These are phyloP conservation scores for Tulasnella sp. DNA, from an alignment of 768 basidiomycete species.

Conservation along the genomic window DNA sequence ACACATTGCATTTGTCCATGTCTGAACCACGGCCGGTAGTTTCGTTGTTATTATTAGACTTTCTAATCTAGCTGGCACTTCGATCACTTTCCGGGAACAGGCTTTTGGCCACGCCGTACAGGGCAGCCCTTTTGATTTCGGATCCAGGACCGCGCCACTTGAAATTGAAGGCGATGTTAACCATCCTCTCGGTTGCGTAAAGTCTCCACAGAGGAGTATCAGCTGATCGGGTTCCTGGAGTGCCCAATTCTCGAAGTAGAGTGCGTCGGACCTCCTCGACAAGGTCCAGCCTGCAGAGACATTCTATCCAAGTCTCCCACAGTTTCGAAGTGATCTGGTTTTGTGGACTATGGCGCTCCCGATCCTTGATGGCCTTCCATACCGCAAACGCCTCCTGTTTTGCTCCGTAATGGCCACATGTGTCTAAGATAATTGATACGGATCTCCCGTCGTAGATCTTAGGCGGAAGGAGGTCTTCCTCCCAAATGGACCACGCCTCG, in stretches of 20 bases:
- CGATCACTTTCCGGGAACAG: not conserved
- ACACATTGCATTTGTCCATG: not conserved
- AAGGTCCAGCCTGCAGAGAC: constrained; percentile 59
- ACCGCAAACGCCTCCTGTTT: constrained; percentile 42
- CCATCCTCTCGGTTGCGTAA: not conserved
- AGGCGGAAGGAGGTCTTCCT: constrained; percentile 46
- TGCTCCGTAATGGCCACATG: constrained; percentile 55
- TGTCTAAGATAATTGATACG: constrained; percentile 76
- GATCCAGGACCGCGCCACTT: not conserved
- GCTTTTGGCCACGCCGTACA: not conserved
- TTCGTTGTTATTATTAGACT: not conserved
- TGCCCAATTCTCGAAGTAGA: constrained; percentile 50
- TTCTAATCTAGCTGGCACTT: not conserved
- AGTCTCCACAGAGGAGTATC: not conserved
- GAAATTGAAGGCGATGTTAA: not conserved
- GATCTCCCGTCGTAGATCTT: constrained; percentile 47
- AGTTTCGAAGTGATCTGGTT: constrained; percentile 50
- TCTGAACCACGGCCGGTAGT: not conserved
- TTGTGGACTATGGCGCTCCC: constrained; percentile 20
- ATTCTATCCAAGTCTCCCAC: constrained; percentile 79
- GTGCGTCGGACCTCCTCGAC: constrained; percentile 56
- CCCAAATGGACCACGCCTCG: constrained; percentile 72
- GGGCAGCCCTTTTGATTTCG: not conserved
- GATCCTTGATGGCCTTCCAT: constrained; percentile 38
- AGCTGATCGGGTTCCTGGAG: not conserved